Conservation (phyloP, 2,329 filamentous ascomycete genomes). For the Fusarium sp. region DNA sequence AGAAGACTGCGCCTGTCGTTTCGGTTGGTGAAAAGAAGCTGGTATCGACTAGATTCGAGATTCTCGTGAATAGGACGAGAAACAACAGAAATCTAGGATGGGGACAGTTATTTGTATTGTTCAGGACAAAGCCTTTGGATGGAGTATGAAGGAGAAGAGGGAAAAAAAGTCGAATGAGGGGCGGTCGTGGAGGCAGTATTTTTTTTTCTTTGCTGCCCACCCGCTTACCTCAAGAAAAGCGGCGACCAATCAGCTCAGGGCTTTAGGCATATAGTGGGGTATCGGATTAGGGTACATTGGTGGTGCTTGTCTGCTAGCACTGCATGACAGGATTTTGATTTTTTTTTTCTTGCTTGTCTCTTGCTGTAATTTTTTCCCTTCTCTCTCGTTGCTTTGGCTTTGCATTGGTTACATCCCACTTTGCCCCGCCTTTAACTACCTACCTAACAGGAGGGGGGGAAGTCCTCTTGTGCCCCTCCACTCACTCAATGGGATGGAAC, state of each 20-base stretch:
- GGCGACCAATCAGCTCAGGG: slow-evolving; percentile 40
- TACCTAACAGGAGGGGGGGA: slow-evolving; percentile 7
- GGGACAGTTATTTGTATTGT: slow-evolving; percentile 48
- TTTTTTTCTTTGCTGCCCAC: slow-evolving; percentile 52
- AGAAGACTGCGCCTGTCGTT: slow-evolving; percentile 50
- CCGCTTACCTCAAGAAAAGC: slow-evolving; percentile 45
- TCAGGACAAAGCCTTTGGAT: slow-evolving; percentile 35
- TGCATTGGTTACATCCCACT: slow-evolving; percentile 16
- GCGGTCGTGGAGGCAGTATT: slow-evolving; percentile 51
- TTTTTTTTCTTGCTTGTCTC: slow-evolving; percentile 9
- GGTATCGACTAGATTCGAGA: slow-evolving; percentile 59
- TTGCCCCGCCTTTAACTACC: slow-evolving; percentile 19
- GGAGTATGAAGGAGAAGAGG: slow-evolving; percentile 47
- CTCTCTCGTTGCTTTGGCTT: not conserved
- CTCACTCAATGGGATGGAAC: slow-evolving; percentile 28
- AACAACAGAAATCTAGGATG: slow-evolving; percentile 57
- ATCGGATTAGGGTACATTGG: slow-evolving; percentile 46
- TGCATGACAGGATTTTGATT: slow-evolving; percentile 9
- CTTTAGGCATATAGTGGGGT: slow-evolving; percentile 31
- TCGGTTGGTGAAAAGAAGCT: slow-evolving; percentile 41
- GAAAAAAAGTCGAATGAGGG: slow-evolving; percentile 55
- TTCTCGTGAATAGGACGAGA: slow-evolving; percentile 60
- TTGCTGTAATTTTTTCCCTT: slow-evolving; percentile 22
- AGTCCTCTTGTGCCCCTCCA: slow-evolving; percentile 24
- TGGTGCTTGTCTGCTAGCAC: slow-evolving; percentile 13